These are phyloP conservation scores for Aspergillus nomiae DNA, from an alignment of 2,329 filamentous ascomycete genomes.

Conservation along the genomic window DNA sequence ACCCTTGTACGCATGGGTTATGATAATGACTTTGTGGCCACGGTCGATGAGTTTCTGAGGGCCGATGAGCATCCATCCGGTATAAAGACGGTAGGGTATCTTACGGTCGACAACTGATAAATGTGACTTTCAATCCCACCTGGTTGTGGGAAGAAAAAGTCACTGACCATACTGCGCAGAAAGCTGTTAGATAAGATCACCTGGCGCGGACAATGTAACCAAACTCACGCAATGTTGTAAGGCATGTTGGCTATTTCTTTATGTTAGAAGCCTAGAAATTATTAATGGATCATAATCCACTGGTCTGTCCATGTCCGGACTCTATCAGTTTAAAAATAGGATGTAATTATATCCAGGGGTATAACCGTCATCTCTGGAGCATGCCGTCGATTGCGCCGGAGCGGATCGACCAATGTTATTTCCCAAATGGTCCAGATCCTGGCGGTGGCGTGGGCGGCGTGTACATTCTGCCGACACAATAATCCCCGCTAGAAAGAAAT, in stretches of 20 bases:
- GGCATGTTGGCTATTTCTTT: constrained; percentile 53
- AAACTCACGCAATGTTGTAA: constrained; percentile 68
- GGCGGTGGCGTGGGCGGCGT: constrained; percentile 25
- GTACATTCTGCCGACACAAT: constrained; percentile 29
- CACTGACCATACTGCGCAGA: constrained; percentile 78
- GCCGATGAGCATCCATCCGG: constrained; percentile 11
- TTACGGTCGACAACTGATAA: constrained; percentile 84
- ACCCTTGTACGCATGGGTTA: constrained; percentile 91
- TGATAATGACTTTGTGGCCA: constrained; percentile 96
- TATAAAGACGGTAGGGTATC: constrained; percentile 17
- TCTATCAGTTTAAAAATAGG: neutral
- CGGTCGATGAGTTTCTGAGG: constrained; percentile 86
- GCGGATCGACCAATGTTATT: constrained; percentile 1
- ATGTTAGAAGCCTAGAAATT: constrained; percentile 17
- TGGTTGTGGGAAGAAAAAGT: constrained; percentile 98
- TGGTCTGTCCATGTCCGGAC: constrained; percentile 24
- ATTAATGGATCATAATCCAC: neutral
- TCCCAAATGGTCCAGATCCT: constrained; percentile 19
- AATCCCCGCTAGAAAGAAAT: constrained; percentile 25
- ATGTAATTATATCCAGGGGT: neutral
- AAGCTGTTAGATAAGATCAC: constrained; percentile 18
- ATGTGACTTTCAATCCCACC: constrained; percentile 97
- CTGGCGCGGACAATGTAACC: constrained; percentile 1
- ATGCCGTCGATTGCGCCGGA: neutral
- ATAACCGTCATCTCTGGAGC: neutral